Base-by-base conservation (phyloP, 306 rosid genomes). In the Malus orientalis region DNA sequence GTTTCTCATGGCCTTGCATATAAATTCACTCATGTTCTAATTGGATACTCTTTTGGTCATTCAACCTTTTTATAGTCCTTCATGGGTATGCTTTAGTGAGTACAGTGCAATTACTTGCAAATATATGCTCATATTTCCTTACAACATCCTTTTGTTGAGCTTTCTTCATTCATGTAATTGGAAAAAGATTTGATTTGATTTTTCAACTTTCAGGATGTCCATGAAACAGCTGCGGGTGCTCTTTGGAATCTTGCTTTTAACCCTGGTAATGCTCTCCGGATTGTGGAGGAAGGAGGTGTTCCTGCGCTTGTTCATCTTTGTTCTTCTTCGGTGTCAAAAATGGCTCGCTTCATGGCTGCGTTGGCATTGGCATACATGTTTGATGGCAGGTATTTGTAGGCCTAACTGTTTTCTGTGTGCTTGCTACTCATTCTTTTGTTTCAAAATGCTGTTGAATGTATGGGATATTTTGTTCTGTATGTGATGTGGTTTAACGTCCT, bases 171-270 rank as follows among this genome's bases (percentile, higher is more conserved):
- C 42, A 49, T 76, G 38, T 74, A 44, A 79, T 59, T 73, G 57
- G 66, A 72, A 53, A 47, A n/a, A 77, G 61, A 64, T 86, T 25
- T 77, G 65, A 51, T 77, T 54, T 73, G 18, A 45, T 49, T 53
- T 73, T 81, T 89, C 77, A 76, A n/a, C 73, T 84, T 79, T 70
- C 96, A 96, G 99, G 99, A 96, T 85, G 99, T 96, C 84, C 99
- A 93, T 70, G 99, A 96, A 89, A 96, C 99, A 59, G 99, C 99
- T 70, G 99, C 99, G n/a, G 99, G 99, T 82, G 99, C 99, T 66
- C 96, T 96, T 53, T 96, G 99, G 99, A 96, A 96, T 85, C 96
- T 96, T 83, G 99, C 99, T 78, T 96, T 92, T 83, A 96, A 96
- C 86, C 93, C 98, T 29, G 93, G 98, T 20, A 96, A 96, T 81